These are phyloP conservation scores for Podila clonocystis DNA, from an alignment of 192 early-diverging fungal genomes.

Conservation along the genomic window DNA sequence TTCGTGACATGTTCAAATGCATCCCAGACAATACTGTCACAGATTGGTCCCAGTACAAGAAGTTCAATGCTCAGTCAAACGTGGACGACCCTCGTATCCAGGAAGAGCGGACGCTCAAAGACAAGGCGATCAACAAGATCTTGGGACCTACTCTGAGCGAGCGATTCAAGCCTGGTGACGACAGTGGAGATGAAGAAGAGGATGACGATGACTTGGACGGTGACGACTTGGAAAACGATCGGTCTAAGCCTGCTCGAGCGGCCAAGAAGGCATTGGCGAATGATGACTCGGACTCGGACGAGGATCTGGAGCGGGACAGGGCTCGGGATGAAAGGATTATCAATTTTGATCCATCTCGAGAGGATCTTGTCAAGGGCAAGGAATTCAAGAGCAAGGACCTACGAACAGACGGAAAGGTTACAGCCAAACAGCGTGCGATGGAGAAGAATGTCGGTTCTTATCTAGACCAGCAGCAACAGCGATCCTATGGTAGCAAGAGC, in stretches of 20 bases:
- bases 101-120: constrained; percentile 42
- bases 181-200: constrained; percentile 24
- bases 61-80: constrained; percentile 49
- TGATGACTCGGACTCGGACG: constrained; percentile 24
- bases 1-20: constrained; percentile 77
- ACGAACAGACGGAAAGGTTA: constrained; percentile 19
- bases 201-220: constrained; percentile 9
- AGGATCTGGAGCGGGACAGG: constrained; percentile 11
- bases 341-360: constrained; percentile 1
- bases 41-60: constrained; percentile 63
- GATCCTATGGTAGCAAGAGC: background rate
- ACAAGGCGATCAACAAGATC: constrained; percentile 41
- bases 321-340: constrained; percentile 14
- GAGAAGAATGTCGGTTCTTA: background rate
- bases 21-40: constrained; percentile 84
- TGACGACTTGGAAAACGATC: background rate
- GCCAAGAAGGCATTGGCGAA: constrained; percentile 9
- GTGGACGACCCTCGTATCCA: constrained; percentile 43
- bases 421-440: constrained; percentile 2
- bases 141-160: constrained; percentile 37
- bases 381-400: constrained; percentile 7
- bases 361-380: background rate
- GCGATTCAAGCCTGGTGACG: constrained; percentile 16
- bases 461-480: background rate
- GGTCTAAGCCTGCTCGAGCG: background rate